These are phyloP conservation scores for Vigna reflexopilosa DNA, from an alignment of 306 rosid genomes.

Conservation along the genomic window DNA sequence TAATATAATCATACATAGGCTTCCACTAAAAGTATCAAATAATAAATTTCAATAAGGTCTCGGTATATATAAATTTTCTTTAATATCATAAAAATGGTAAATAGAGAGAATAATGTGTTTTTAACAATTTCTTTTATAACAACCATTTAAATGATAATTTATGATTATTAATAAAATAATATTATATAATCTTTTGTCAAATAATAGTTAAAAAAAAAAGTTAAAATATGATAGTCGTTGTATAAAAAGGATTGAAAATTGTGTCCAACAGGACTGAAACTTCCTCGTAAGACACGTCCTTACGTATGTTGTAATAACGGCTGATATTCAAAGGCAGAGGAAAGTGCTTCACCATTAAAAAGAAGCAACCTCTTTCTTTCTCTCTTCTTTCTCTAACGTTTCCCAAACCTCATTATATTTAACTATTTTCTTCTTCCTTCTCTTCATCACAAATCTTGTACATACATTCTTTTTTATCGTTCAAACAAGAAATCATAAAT, in stretches of 20 bases:
- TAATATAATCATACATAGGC: no score
- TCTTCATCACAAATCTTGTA: not conserved
- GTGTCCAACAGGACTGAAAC: not conserved
- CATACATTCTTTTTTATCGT: not conserved
- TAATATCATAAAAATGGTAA: no score
- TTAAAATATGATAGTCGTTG: no score
- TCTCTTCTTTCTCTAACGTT: slow-evolving; percentile 43
- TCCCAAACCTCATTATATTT: slow-evolving; percentile 10
- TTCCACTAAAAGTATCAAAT: not conserved
- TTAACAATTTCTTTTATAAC: no score
- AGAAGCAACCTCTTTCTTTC: slow-evolving; percentile 52
- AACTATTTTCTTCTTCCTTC: not conserved
- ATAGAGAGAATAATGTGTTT: no score
- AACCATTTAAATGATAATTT: no score
- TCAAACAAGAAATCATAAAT: no score
- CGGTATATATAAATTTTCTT: not conserved
- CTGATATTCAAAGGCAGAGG: not conserved
- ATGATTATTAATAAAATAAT: no score
- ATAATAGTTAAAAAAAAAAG: no score
- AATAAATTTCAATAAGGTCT: not conserved
- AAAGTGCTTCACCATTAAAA: not conserved
- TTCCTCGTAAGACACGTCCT: not conserved
- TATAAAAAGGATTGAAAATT: not conserved
- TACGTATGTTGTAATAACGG: not conserved
- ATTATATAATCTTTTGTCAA: no score